These are phyloP conservation scores for Phytopythium sindhum DNA, from an alignment of 352 stramenopile genomes.

Conservation along the genomic window DNA sequence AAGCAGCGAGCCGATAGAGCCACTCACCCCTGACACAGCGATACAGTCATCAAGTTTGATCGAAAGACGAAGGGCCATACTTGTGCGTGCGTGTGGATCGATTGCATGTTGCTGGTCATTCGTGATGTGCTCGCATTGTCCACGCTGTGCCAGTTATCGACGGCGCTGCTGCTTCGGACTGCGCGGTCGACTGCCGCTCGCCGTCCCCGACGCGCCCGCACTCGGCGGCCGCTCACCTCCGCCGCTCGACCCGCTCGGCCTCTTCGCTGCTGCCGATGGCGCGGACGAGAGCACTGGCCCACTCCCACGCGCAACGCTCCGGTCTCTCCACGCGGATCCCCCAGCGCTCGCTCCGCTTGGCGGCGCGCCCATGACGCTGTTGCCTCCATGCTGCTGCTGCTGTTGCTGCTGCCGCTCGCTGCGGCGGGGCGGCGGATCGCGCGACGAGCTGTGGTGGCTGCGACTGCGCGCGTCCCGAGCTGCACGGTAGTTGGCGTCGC, in stretches of 20 bases:
- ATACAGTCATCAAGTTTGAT: too few relatives aligned
- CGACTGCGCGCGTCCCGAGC: constrained; percentile 39
- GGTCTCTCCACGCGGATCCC: constrained; percentile 39
- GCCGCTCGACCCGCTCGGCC: constrained; percentile 13
- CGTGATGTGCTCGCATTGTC: not conserved
- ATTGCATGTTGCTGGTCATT: constrained; percentile 2
- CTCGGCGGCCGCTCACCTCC: constrained; percentile 24
- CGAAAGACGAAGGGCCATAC: too few relatives aligned
- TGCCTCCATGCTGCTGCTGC: constrained; percentile 4
- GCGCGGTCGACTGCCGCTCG: constrained; percentile 14
- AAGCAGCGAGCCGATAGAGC: too few relatives aligned
- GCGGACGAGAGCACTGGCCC: constrained; percentile 13
- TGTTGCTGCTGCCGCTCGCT: constrained; percentile 29
- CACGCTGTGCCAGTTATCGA: constrained; percentile 16
- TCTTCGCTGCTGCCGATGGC: constrained; percentile 23
- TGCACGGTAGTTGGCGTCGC: constrained; percentile 25
- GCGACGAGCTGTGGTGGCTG: constrained; percentile 44
- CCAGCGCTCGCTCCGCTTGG: constrained; percentile 1
- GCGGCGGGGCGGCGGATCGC: constrained; percentile 36
- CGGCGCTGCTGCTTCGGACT: constrained; percentile 38
- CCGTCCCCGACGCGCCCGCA: constrained; percentile 15
- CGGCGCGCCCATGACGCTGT: constrained; percentile 5
- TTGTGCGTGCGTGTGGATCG: not conserved
- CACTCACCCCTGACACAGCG: too few relatives aligned
- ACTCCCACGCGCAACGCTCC: constrained; percentile 24